Evolutionary conservation across 2,329 filamentous ascomycete genomes (phyloP).

Genomic region (Xylariaceae sp.): DNA sequence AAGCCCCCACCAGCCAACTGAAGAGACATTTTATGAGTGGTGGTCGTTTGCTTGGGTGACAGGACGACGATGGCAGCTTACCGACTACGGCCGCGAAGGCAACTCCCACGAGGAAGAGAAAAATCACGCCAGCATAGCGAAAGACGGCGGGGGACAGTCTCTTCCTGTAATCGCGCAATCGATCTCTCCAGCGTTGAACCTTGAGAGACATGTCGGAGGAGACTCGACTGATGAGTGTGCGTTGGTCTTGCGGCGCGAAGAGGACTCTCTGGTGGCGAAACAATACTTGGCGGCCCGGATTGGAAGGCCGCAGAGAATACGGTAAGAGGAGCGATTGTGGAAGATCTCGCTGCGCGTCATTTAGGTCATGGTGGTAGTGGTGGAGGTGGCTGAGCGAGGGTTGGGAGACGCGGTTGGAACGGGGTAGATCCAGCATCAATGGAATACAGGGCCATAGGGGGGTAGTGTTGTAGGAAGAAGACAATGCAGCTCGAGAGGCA

Average conservation of each 20-base stretch:
- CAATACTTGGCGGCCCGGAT: conserved; percentile 11
- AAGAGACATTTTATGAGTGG: not conserved
- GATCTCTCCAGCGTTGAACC: conserved; percentile 6
- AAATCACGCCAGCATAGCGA: conserved; percentile 13
- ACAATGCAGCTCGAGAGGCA: too few species aligned
- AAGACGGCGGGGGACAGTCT: conserved; percentile 7
- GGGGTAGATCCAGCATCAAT: too few species aligned
- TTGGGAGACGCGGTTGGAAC: too few species aligned
- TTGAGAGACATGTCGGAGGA: conserved; percentile 8
- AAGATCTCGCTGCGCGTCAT: conserved; percentile 6
- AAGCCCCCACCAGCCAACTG: conserved; percentile 19
- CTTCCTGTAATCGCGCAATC: conserved; percentile 10
- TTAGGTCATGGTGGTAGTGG: conserved; percentile 1
- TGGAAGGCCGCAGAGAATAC: conserved; percentile 5
- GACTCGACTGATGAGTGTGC: not conserved
- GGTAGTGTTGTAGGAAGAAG: too few species aligned
- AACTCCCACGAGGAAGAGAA: conserved; percentile 11
- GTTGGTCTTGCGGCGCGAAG: not conserved
- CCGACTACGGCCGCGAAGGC: conserved; percentile 7
- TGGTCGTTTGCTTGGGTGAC: not conserved
- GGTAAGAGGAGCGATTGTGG: conserved; percentile 13
- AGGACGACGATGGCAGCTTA: conserved; percentile 5
- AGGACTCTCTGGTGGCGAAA: conserved; percentile 13
- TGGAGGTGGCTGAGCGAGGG: not conserved
- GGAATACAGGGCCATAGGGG: too few species aligned